Evolutionary conservation across 1,139 yeast genomes (phyloP).

Genomic region (Pneumocystis canis): DNA sequence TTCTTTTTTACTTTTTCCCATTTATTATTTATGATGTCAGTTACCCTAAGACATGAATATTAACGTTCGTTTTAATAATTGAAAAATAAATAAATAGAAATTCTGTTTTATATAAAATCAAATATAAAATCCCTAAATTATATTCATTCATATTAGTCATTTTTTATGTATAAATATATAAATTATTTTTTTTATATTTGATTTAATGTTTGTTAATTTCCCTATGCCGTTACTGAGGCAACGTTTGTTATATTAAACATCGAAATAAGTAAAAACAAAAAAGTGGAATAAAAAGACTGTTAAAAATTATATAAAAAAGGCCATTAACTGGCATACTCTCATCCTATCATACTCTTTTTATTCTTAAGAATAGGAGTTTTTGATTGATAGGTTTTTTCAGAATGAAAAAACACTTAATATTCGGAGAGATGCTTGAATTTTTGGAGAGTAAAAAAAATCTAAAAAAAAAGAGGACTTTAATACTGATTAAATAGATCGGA

Average conservation of each 20-base stretch:
- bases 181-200: too few species aligned
- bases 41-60: too few species aligned
- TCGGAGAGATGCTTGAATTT: constrained; percentile 12
- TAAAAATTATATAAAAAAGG: not conserved
- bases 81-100: too few species aligned
- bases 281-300: not conserved
- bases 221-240: not conserved
- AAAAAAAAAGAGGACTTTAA: not conserved
- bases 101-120: too few species aligned
- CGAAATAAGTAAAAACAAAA: not conserved
- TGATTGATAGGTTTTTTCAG: not conserved
- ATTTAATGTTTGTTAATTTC: too few species aligned
- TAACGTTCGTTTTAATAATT: too few species aligned
- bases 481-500: constrained; percentile 38
- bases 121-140: too few species aligned
- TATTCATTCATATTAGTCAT: too few species aligned
- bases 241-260: not conserved
- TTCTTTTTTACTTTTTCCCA: not conserved
- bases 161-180: too few species aligned
- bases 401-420: not conserved
- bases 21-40: not conserved
- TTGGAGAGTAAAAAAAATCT: constrained; percentile 7
- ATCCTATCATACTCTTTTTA: not conserved
- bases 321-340: not conserved
- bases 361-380: not conserved